Evolutionary conservation across 495 filamentous ascomycete genomes (phyloP), one percentile per base, ranked within the genome.

Genomic region (Geoglossum glabrum): DNA sequence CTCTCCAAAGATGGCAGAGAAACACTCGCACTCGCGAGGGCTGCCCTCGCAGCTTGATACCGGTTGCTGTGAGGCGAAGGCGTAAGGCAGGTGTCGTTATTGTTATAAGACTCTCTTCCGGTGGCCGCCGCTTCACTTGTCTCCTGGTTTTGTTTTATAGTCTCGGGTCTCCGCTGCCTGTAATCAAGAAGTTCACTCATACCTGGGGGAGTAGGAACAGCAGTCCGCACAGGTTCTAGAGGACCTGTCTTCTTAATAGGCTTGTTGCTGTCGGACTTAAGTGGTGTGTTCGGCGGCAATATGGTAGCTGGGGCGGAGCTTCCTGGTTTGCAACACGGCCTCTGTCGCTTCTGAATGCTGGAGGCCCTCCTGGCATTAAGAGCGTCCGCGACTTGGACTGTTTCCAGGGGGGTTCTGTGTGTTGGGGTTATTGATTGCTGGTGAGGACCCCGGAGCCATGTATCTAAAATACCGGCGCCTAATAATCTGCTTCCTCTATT

Each of bases 61-160:
- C 70, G 64, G 57, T 71, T 70, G 23, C 61, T 61, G 55, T 72
- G 66, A 8, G 70, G 69, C 19, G 69, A 68, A 33, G 65, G 49
- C 64, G 60, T 17, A 62, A 64, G 30, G 56, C 64, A n/a, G 62
- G 64, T 28, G 54, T 49, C 64, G 63, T 59, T 70, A 70, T 26
- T 68, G 62, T 17, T 60, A 38, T 59, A 71, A 71, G 62, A n/a
- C 64, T 62, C 59, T 61, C 60, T 31, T 60, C 64, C 23, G 71
- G 10, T 8, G 26, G 31, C 17, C 30, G 13, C 25, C 23, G 21
- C 7, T n/a, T 8, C 1, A 57, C 40, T 7, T 38, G 15, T 3
- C 7, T 19, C 8, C 31, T 58, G 17, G 13, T 36, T 21, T 19
- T 11, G 55, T 19, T 51, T 50, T 9, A 33, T 51, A 25, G 36